These are phyloP conservation scores for Sutorius australiensis DNA, from an alignment of 768 basidiomycete genomes.

Conservation along the genomic window DNA sequence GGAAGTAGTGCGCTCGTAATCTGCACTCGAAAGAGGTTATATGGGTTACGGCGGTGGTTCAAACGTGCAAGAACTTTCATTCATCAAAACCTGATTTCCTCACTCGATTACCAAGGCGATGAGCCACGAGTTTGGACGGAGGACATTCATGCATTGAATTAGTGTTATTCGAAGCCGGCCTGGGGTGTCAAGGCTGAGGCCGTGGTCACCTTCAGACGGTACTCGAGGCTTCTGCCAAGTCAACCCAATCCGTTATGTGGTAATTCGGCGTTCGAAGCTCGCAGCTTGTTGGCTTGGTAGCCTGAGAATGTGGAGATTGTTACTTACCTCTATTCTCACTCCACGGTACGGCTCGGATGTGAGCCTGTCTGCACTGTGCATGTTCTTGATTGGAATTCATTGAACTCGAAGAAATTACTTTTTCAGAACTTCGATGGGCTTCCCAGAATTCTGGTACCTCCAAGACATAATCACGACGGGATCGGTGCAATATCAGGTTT, in stretches of 20 bases:
- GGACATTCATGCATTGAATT: not conserved
- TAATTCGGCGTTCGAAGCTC: not conserved
- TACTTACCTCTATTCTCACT: no score
- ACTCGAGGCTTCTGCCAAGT: not conserved
- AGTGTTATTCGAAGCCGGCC: no score
- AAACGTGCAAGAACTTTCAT: not conserved
- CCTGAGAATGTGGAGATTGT: no score
- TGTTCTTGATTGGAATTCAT: not conserved
- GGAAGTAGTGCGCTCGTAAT: not conserved
- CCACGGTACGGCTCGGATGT: no score
- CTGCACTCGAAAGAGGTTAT: not conserved
- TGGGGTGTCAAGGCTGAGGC: no score
- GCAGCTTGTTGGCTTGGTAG: not conserved
- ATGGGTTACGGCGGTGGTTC: not conserved
- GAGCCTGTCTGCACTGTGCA: no score
- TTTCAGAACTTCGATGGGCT: not conserved
- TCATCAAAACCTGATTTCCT: not conserved
- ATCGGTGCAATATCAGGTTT: not conserved
- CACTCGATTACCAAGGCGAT: not conserved
- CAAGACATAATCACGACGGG: not conserved
- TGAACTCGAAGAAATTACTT: not conserved
- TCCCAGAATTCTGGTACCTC: not conserved
- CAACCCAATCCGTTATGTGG: not conserved
- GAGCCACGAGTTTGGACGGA: not conserved
- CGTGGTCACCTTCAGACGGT: not conserved